A percentile compares a stretch with the other conserved stretches of the same genome.
Evolutionary conservation across 2,329 filamentous ascomycete species (phyloP).

Genomic region (Elsinoe necatrix): DNA sequence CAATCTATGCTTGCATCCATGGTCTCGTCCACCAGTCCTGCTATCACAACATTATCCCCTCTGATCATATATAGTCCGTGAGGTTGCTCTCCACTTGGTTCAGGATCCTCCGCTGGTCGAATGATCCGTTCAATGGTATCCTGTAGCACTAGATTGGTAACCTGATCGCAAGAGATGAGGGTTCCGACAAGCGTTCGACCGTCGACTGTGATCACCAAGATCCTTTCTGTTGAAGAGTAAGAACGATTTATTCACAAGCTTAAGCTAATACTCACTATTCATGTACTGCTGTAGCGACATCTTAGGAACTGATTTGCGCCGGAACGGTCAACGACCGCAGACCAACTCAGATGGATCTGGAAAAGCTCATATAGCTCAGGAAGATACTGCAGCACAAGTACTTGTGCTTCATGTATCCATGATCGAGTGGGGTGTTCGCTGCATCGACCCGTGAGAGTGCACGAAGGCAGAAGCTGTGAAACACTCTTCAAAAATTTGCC

Average conservation of each 20-base stretch:
- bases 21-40: constrained; percentile 81
- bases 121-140: constrained; percentile 85
- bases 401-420: not conserved
- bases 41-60: constrained; percentile 87
- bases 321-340: not conserved
- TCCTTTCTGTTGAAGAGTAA: constrained; percentile 58
- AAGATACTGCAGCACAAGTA: not conserved
- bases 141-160: constrained; percentile 83
- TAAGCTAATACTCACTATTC: constrained; percentile 29
- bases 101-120: constrained; percentile 70
- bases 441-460: too few species aligned
- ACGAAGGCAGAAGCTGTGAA: too few species aligned
- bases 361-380: not conserved
- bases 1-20: constrained; percentile 88
- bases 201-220: constrained; percentile 84
- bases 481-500: not conserved
- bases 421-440: not conserved
- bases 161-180: constrained; percentile 77
- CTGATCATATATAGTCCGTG: constrained; percentile 86
- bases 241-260: not conserved
- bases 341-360: not conserved
- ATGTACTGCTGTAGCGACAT: constrained; percentile 39
- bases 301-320: not conserved
- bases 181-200: constrained; percentile 70
- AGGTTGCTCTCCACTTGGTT: constrained; percentile 69